Base-by-base conservation (phyloP, 306 rosid genomes). In the Sphenostylis stenocarpa region DNA sequence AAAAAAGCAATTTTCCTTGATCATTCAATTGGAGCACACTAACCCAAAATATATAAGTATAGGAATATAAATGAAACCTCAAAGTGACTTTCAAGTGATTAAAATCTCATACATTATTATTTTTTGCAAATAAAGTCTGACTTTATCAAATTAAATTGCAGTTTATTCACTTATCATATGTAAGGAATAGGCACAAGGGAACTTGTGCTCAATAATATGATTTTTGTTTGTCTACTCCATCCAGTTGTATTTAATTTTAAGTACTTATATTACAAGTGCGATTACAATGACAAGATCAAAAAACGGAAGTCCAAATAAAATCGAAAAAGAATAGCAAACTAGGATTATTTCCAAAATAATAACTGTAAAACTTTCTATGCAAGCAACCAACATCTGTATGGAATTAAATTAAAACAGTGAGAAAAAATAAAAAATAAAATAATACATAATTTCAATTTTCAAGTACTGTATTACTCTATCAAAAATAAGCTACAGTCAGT, bases 341-440 rank as follows among this genome's bases (percentile, higher is more conserved):
- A 34, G 44, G 41, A 63, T 69, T 70, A n/a, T 29, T 58, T 58
- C 41, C 39, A 58, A 57, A 77, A 52, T 36, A 78, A 33, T 16
- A 19, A 14, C 9, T 21, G 69, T 24, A 78, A 43, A n/a, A n/a
- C 10, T 31, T 4, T 38, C 23, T 49, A 53, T 70, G 24, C 67
- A 49, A 4, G 55, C 55, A 71, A n/a, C 33, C 8, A 23, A 70
- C 60, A 4, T n/a, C 58, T 65, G 34, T 19, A 29, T 36, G 52
- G 73, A 61, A 61, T 39, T 53, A 20, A 17, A 64, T 31, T 48
- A 20, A 38, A 61, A 70, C 5, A 62, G 67, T 17, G 12, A 68
- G 5, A 60, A 68, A n/a, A 57, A 24, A 38, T 74, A 31, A 43
- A 73, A 24, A 58, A 48, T n/a, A 55, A 55, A 77, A 31, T 33